Evolutionary conservation across 2,329 filamentous ascomycete genomes (phyloP).

Genomic region (Graphilbum ipis-grandicollis): DNA sequence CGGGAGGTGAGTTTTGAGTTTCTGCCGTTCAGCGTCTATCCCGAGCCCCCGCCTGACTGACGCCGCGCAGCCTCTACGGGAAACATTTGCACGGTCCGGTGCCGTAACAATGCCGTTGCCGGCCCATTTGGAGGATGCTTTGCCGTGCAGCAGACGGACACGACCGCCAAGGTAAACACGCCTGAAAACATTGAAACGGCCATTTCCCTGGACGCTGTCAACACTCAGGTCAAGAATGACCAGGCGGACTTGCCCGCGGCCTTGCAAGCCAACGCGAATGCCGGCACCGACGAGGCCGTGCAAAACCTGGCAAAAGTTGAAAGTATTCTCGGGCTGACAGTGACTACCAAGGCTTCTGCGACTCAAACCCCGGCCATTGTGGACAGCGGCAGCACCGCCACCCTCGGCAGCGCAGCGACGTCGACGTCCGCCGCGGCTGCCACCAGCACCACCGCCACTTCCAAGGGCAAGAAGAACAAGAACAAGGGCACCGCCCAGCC

Average conservation of each 20-base stretch:
- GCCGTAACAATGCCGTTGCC: conserved; percentile 34
- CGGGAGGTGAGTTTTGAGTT: conserved; percentile 23
- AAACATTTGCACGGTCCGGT: conserved; percentile 40
- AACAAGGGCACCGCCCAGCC: not conserved
- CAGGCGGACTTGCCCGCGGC: conserved; percentile 20
- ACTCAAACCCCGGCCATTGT: conserved; percentile 1
- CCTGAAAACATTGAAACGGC: conserved; percentile 23
- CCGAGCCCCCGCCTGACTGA: not conserved
- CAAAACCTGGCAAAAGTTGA: conserved; percentile 12
- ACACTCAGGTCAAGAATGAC: conserved; percentile 31
- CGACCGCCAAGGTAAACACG: conserved; percentile 21
- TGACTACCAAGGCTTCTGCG: conserved; percentile 1
- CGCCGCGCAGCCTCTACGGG: conserved; percentile 29
- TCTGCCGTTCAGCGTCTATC: not conserved
- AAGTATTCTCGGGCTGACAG: not conserved
- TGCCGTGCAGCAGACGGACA: conserved; percentile 35
- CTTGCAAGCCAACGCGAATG: conserved; percentile 7
- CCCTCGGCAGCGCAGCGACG: not conserved
- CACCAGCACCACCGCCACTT: not conserved
- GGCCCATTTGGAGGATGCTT: conserved; percentile 32
- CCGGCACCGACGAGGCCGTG: conserved; percentile 13
- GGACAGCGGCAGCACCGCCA: not conserved
- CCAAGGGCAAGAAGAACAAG: not conserved
- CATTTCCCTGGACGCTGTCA: conserved; percentile 24
- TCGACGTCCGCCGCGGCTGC: not conserved